These are phyloP conservation scores for Ceratonia siliqua DNA, from an alignment of 306 rosid genomes.

Conservation along the genomic window DNA sequence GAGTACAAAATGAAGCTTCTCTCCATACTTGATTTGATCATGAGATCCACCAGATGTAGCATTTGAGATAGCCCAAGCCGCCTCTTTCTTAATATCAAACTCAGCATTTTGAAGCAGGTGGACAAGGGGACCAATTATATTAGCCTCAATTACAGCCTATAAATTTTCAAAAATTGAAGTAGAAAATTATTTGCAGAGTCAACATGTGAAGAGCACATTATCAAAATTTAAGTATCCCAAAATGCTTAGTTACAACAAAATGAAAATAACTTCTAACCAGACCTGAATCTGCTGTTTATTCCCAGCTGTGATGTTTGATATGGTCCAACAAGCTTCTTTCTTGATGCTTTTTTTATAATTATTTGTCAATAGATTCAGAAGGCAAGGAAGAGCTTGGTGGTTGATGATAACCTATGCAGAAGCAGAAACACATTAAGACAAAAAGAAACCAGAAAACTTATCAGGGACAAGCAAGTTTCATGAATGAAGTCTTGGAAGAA, in stretches of 20 bases:
- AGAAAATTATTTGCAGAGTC: background rate
- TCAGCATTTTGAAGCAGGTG: constrained; percentile 84
- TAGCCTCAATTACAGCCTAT: constrained; percentile 78
- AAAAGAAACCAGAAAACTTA: background rate
- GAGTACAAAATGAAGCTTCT: background rate
- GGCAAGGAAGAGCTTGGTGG: constrained; percentile 80
- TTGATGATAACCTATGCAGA: constrained; percentile 66
- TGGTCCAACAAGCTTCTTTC: constrained; percentile 98
- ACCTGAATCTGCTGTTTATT: constrained; percentile 97
- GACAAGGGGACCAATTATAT: constrained; percentile 71
- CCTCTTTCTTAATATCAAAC: constrained; percentile 95
- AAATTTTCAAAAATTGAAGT: constrained; percentile 1
- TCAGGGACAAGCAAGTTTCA: background rate
- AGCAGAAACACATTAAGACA: constrained; percentile 27
- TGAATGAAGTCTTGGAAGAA: background rate
- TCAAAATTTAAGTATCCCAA: background rate
- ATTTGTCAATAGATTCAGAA: constrained; percentile 65
- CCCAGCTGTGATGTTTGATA: constrained; percentile 94
- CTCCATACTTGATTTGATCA: constrained; percentile 79
- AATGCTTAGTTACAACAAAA: background rate
- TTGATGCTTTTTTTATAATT: constrained; percentile 93
- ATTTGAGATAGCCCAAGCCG: constrained; percentile 98
- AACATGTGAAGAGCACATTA: background rate
- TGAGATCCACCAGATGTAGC: constrained; percentile 95
- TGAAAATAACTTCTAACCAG: background rate